phyloP scores from a whole-genome alignment of 306 rosid genomes.

The Pyrus communis region DNA sequence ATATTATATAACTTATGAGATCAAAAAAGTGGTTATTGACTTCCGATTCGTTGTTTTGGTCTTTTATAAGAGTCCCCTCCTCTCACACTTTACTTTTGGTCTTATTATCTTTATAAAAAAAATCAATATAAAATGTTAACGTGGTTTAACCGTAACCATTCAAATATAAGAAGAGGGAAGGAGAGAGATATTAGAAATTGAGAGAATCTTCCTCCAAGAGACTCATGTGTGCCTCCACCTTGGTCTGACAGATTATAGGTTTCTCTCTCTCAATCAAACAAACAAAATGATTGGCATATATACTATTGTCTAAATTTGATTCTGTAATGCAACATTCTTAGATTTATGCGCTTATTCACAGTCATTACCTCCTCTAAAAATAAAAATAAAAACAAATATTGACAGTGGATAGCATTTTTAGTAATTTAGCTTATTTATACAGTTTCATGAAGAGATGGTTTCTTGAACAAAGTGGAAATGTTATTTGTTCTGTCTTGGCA shows the following conservation, averaged over 20 bases:
- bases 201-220: constrained; percentile 4
- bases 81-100: no score
- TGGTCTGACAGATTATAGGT: constrained; percentile 92
- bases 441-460: neutral
- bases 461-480: neutral
- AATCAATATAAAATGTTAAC: no score
- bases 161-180: no score
- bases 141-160: no score
- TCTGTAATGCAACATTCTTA: neutral
- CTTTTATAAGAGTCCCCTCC: no score
- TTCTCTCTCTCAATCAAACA: constrained; percentile 15
- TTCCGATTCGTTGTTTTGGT: no score
- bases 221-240: constrained; percentile 59
- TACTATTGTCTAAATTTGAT: neutral
- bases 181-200: no score
- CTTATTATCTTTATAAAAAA: no score
- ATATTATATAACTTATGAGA: no score
- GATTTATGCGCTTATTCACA: neutral
- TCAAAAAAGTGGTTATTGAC: no score
- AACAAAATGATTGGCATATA: neutral
- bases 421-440: neutral
- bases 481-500: neutral
- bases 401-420: neutral
- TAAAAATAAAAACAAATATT: neutral
- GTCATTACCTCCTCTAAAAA: neutral